Conservation (phyloP, 2,329 filamentous ascomycete species). For the Cadophora sp. region DNA sequence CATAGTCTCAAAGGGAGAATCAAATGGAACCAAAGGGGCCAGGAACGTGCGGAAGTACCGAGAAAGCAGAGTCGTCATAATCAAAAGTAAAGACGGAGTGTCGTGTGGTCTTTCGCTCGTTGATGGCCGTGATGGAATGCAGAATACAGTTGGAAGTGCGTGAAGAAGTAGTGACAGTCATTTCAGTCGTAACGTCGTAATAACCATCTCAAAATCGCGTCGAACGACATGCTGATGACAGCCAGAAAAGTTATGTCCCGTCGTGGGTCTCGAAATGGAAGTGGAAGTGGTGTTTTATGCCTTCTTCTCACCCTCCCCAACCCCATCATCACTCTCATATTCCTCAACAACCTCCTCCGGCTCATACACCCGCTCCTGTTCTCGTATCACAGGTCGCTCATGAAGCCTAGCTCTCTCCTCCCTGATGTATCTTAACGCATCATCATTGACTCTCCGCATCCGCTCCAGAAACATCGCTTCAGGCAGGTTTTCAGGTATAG, state of each 20-base stretch:
- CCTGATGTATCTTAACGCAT: neutral
- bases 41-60: no score
- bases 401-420: neutral
- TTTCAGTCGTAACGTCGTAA: neutral
- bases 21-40: no score
- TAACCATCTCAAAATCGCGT: neutral
- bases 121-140: neutral
- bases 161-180: neutral
- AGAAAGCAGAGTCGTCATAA: no score
- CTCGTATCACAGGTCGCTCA: no score
- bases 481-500: neutral
- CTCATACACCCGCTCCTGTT: neutral
- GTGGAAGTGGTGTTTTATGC: neutral
- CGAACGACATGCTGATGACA: neutral
- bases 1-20: no score
- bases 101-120: no score
- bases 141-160: neutral
- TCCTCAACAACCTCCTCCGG: conserved; percentile 3
- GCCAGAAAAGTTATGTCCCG: neutral
- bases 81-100: no score
- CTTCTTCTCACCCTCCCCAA: neutral
- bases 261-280: neutral
- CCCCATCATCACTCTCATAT: neutral
- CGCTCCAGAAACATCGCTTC: neutral
- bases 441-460: neutral